Evolutionary conservation across 257 asterid genomes (phyloP).

Genomic region (Ophiorrhiza pumila): DNA sequence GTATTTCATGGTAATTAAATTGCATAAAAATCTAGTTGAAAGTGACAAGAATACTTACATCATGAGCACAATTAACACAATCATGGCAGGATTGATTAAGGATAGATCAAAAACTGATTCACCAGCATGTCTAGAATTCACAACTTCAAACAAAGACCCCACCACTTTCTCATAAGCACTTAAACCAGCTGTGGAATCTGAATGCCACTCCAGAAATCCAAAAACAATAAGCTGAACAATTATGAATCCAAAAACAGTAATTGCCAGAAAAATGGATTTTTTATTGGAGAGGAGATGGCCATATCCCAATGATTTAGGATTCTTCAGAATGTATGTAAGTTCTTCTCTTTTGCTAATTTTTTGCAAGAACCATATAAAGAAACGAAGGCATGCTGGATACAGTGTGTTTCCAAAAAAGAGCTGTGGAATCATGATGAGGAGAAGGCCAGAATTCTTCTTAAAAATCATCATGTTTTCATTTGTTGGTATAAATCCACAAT

Average conservation of each 20-base stretch:
- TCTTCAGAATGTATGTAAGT: constrained; percentile 24
- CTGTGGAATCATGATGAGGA: constrained; percentile 45
- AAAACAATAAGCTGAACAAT: constrained; percentile 31
- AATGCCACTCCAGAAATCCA: constrained; percentile 41
- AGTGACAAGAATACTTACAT: constrained; percentile 32
- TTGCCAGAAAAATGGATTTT: constrained; percentile 18
- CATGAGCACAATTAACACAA: constrained; percentile 40
- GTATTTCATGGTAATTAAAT: too few relatives aligned
- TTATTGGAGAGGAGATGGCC: constrained; percentile 26
- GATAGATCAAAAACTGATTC: constrained; percentile 44
- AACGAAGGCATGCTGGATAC: constrained; percentile 36
- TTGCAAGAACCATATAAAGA: constrained; percentile 19
- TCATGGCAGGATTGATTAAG: constrained; percentile 28
- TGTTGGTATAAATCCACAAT: constrained; percentile 55
- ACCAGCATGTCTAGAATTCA: constrained; percentile 55
- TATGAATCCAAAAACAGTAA: constrained; percentile 34
- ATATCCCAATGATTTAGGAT: constrained; percentile 31
- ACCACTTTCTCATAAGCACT: constrained; percentile 38
- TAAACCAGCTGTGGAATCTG: constrained; percentile 23
- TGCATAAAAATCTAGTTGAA: not conserved
- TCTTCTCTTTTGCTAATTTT: constrained; percentile 23
- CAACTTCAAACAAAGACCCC: constrained; percentile 43
- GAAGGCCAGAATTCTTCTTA: constrained; percentile 40
- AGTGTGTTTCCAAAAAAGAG: constrained; percentile 56
- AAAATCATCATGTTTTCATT: constrained; percentile 57